These are phyloP conservation scores for Chloridella minuta DNA, from an alignment of 352 stramenopile genomes.

Conservation along the genomic window DNA sequence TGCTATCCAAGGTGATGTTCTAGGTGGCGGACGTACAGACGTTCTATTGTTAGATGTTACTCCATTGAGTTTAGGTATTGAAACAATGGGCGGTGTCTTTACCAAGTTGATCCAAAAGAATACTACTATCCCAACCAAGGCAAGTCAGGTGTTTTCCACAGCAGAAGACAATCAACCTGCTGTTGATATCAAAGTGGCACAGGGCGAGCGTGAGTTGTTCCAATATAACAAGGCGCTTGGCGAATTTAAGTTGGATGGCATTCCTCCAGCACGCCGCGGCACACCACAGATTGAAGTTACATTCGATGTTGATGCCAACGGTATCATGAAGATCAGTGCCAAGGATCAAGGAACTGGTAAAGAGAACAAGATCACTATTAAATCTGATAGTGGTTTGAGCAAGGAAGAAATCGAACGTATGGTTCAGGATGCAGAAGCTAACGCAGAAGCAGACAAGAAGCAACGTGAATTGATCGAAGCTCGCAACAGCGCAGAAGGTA, in stretches of 20 bases:
- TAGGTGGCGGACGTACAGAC: slow-evolving; percentile 35
- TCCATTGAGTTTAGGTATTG: slow-evolving; percentile 54
- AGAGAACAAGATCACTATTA: slow-evolving; percentile 69
- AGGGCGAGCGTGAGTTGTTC: slow-evolving; percentile 55
- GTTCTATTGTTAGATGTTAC: slow-evolving; percentile 52
- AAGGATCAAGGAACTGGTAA: slow-evolving; percentile 53
- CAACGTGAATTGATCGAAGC: slow-evolving; percentile 30
- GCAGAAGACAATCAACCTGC: slow-evolving; percentile 49
- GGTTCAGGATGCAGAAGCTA: slow-evolving; percentile 52
- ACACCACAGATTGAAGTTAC: slow-evolving; percentile 57
- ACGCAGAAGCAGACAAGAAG: slow-evolving; percentile 47
- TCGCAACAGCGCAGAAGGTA: slow-evolving; percentile 28
- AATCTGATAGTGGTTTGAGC: slow-evolving; percentile 56
- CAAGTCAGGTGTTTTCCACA: slow-evolving; percentile 50
- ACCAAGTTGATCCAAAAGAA: slow-evolving; percentile 51
- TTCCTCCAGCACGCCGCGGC: slow-evolving; percentile 46
- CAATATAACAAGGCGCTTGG: slow-evolving; percentile 64
- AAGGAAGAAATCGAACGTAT: slow-evolving; percentile 59
- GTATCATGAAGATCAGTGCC: slow-evolving; percentile 25
- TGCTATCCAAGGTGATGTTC: slow-evolving; percentile 78
- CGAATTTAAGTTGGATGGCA: slow-evolving; percentile 47
- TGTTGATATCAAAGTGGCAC: slow-evolving; percentile 60
- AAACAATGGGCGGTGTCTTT: slow-evolving; percentile 52
- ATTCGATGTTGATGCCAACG: slow-evolving; percentile 44
- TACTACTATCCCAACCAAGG: slow-evolving; percentile 49